These are phyloP conservation scores for Cladosporium sp. DNA, from an alignment of 2,329 filamentous ascomycete species.

Conservation along the genomic window DNA sequence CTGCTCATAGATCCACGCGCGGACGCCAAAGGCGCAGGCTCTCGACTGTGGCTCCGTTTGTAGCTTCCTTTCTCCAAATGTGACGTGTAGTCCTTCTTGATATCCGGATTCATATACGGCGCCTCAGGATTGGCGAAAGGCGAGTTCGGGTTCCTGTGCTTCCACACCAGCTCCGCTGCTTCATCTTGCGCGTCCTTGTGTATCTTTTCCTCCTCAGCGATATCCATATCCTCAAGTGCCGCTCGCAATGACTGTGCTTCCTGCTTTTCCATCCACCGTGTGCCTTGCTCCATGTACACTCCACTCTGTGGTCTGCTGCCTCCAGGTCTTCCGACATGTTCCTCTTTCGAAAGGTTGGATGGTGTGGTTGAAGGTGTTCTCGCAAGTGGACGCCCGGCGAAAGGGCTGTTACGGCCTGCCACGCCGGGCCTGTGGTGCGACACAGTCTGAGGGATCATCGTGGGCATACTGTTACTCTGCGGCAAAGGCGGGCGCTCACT, in stretches of 20 bases:
- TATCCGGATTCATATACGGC: slow-evolving; percentile 37
- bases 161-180: slow-evolving; percentile 76
- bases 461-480: slow-evolving; percentile 35
- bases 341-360: slow-evolving; percentile 13
- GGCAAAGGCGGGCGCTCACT: slow-evolving; percentile 34
- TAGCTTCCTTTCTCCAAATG: slow-evolving; percentile 73
- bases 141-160: slow-evolving; percentile 69
- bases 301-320: slow-evolving; percentile 64
- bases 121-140: slow-evolving; percentile 58
- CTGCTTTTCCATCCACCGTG: slow-evolving; percentile 78
- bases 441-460: slow-evolving; percentile 28
- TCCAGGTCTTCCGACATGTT: slow-evolving; percentile 18
- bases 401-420: slow-evolving; percentile 26
- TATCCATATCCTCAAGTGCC: slow-evolving; percentile 72
- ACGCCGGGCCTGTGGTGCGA: slow-evolving; percentile 28
- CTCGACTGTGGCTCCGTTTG: slow-evolving; percentile 52
- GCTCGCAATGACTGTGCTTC: slow-evolving; percentile 69
- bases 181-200: slow-evolving; percentile 73
- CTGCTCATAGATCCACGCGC: slow-evolving; percentile 6
- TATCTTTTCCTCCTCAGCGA: slow-evolving; percentile 63
- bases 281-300: slow-evolving; percentile 71
- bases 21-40: slow-evolving; percentile 15
- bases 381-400: slow-evolving; percentile 35
- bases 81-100: slow-evolving; percentile 56
- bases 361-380: slow-evolving; percentile 18